Percentiles rank a stretch among this genome's conserved stretches.
phyloP scores from a whole-genome alignment of 306 rosid genomes.

The Sicyos baderoa region DNA sequence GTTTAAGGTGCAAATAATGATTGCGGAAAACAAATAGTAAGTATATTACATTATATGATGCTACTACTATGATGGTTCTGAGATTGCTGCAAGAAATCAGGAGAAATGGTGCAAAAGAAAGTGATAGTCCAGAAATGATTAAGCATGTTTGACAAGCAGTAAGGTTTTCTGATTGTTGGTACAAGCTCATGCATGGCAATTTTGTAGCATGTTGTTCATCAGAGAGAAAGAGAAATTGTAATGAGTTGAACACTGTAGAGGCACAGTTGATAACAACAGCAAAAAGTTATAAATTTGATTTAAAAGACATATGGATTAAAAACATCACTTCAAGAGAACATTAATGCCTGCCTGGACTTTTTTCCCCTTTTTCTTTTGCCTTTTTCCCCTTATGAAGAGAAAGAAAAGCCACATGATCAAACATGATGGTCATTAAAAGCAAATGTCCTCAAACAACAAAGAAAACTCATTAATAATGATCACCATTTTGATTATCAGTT shows the following conservation, averaged over 20 bases:
- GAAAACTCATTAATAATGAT: slow-evolving; percentile 14
- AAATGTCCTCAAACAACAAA: slow-evolving; percentile 19
- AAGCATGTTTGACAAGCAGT: too few species aligned
- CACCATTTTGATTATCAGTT: not conserved
- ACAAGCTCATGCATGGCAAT: too few species aligned
- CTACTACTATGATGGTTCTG: not conserved
- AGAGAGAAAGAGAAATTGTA: too few species aligned
- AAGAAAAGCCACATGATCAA: slow-evolving; percentile 20
- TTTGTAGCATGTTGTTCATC: too few species aligned
- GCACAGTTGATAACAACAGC: not conserved
- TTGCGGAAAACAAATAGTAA: too few species aligned
- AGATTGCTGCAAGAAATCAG: not conserved
- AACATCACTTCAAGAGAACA: not conserved
- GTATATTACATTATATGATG: not conserved
- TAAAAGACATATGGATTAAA: too few species aligned
- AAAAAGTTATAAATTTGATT: too few species aligned
- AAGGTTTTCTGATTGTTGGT: too few species aligned
- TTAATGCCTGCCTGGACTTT: too few species aligned
- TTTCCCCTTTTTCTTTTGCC: slow-evolving; percentile 3
- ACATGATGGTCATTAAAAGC: slow-evolving; percentile 23
- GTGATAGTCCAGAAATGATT: not conserved
- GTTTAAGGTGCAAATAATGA: too few species aligned
- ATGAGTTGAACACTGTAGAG: not conserved
- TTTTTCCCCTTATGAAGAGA: not conserved
- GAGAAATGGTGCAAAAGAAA: not conserved